These are phyloP conservation scores for Streptanthus diversifolius DNA, from an alignment of 345 rosid genomes.

Conservation along the genomic window DNA sequence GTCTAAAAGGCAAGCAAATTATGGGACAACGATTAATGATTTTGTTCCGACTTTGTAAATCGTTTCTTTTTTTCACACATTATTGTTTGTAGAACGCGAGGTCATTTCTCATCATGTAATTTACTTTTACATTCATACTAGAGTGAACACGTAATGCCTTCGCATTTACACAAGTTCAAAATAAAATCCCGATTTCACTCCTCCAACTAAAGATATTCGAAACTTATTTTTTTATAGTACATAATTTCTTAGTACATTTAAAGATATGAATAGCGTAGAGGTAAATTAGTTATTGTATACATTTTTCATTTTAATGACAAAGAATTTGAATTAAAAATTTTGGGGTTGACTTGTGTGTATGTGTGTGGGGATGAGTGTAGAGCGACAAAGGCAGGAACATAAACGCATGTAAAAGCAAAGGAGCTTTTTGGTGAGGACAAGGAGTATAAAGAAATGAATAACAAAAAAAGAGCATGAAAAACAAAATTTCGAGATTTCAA, in stretches of 20 bases:
- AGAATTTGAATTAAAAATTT: background rate
- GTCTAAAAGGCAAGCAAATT: conserved; percentile 32
- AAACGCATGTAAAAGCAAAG: conserved; percentile 10
- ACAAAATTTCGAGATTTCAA: background rate
- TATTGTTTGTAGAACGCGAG: background rate
- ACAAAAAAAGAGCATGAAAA: background rate
- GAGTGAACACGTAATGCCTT: background rate
- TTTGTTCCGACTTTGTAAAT: conserved; percentile 17
- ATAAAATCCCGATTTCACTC: background rate
- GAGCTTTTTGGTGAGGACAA: conserved; percentile 8
- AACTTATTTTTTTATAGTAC: too few species aligned
- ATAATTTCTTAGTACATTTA: background rate
- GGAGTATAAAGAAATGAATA: background rate
- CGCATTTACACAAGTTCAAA: background rate
- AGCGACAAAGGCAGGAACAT: conserved; percentile 4
- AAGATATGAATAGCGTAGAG: too few species aligned
- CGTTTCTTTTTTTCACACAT: background rate
- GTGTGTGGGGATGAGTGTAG: conserved; percentile 1
- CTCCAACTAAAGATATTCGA: too few species aligned
- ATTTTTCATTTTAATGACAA: background rate
- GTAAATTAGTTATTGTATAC: too few species aligned
- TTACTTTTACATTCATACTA: conserved; percentile 3
- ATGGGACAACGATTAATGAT: conserved; percentile 26
- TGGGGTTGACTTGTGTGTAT: conserved; percentile 19
- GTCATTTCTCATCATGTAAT: conserved; percentile 7